Conservation (phyloP, 306 rosid species). For the Fragaria ananassa region DNA sequence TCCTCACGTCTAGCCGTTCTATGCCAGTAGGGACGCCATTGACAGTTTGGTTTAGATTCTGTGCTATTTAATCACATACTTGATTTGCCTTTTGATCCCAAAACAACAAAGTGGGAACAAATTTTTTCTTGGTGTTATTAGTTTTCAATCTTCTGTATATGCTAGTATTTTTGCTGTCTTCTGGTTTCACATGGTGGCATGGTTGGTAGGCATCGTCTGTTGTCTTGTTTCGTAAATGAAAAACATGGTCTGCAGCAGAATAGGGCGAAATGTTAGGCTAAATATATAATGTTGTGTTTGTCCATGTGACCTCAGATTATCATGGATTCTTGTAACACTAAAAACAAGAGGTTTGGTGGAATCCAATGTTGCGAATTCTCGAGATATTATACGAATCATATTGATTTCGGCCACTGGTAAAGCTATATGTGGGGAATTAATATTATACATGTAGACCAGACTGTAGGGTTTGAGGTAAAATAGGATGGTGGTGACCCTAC, state of each 20-base stretch:
- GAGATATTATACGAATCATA: neutral
- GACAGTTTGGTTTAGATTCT: constrained; percentile 10
- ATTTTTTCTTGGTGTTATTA: neutral
- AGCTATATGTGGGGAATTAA: neutral
- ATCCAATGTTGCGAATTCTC: neutral
- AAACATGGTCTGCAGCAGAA: constrained; percentile 3
- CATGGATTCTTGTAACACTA: neutral
- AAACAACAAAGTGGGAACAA: constrained; percentile 1
- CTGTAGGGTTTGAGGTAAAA: neutral
- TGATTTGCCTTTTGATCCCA: constrained; percentile 8
- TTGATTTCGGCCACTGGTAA: neutral
- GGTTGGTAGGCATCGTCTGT: neutral
- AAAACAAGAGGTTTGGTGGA: neutral
- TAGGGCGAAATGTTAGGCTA: neutral
- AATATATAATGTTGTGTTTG: neutral
- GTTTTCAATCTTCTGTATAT: neutral
- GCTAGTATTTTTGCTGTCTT: neutral
- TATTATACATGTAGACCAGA: neutral
- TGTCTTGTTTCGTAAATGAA: neutral
- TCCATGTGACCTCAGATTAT: constrained; percentile 9
- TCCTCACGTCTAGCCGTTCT: neutral
- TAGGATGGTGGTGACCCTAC: neutral
- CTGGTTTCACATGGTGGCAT: constrained; percentile 4
- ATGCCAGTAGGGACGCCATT: neutral
- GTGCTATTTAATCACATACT: neutral